These are phyloP conservation scores for Oryza nivara DNA, from an alignment of 176 grass and related monocot genomes.

Conservation along the genomic window DNA sequence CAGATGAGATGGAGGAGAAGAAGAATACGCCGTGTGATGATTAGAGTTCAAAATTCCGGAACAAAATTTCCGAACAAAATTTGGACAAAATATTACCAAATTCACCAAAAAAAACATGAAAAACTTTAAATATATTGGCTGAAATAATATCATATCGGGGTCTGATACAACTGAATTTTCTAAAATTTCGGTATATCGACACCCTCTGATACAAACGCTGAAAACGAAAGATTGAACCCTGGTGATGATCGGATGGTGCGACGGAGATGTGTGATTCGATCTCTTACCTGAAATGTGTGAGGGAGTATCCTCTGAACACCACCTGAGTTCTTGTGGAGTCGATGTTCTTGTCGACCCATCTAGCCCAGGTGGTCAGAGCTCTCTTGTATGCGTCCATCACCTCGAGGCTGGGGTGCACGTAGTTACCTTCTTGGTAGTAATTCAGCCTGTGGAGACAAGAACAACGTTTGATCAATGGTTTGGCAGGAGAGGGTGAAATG, in stretches of 20 bases:
- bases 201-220: too few species aligned
- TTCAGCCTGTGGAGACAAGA: constrained; percentile 53
- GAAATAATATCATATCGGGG: too few species aligned
- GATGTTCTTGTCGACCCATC: constrained; percentile 83
- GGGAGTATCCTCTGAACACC: constrained; percentile 86
- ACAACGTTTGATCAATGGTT: neutral
- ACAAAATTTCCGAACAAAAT: too few species aligned
- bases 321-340: constrained; percentile 75
- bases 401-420: constrained; percentile 66
- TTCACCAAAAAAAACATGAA: too few species aligned
- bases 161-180: too few species aligned
- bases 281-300: constrained; percentile 76
- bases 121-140: too few species aligned
- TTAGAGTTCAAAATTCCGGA: too few species aligned
- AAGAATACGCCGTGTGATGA: too few species aligned
- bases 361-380: constrained; percentile 78
- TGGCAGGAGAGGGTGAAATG: neutral
- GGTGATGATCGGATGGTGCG: neutral
- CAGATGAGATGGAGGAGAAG: neutral
- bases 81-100: too few species aligned
- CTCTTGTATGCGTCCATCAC: constrained; percentile 79
- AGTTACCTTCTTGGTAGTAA: constrained; percentile 87
- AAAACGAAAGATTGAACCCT: too few species aligned
- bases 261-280: neutral
- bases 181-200: too few species aligned